A percentile compares a stretch with the other conserved stretches of the same genome.
These are phyloP conservation scores for Fraxinus latifolia DNA, from an alignment of 305 asterid species.

Conservation along the genomic window DNA sequence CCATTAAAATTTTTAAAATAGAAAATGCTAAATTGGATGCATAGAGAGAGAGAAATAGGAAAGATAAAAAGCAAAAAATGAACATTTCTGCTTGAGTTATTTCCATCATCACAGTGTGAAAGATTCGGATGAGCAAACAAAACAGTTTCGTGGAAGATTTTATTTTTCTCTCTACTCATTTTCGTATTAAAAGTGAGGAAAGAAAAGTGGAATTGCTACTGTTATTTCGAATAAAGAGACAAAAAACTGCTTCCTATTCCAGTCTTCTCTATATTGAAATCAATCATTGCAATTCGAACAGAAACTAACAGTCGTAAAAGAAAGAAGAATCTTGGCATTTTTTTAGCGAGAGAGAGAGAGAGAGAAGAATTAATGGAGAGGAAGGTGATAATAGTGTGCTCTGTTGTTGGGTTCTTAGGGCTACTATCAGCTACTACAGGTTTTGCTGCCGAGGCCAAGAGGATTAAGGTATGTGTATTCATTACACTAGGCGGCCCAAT, in stretches of 20 bases:
- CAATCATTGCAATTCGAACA: neutral
- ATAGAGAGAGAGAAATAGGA: neutral
- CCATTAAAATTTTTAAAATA: no score
- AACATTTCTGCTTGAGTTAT: neutral
- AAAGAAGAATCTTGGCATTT: conserved; percentile 1
- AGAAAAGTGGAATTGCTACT: neutral
- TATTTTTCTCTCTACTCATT: neutral
- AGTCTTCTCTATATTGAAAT: neutral
- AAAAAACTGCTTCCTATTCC: neutral
- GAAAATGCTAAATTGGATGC: no score
- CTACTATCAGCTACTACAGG: conserved; percentile 76
- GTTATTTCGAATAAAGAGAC: neutral
- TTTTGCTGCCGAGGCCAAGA: conserved; percentile 82
- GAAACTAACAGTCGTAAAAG: neutral
- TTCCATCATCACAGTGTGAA: neutral
- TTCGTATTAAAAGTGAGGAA: neutral
- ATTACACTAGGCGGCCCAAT: neutral
- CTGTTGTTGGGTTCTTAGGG: conserved; percentile 69
- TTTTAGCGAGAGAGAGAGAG: conserved; percentile 28
- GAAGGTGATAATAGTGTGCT: conserved; percentile 49
- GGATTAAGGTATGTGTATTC: conserved; percentile 54
- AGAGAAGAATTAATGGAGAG: conserved; percentile 47
- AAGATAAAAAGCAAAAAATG: neutral
- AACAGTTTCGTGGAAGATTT: neutral
- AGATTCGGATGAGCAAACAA: neutral